A percentile compares a stretch with the other conserved stretches of the same genome.
phyloP scores from a whole-genome alignment of 495 filamentous ascomycete species.

The Aspergillus coremiiformis region DNA sequence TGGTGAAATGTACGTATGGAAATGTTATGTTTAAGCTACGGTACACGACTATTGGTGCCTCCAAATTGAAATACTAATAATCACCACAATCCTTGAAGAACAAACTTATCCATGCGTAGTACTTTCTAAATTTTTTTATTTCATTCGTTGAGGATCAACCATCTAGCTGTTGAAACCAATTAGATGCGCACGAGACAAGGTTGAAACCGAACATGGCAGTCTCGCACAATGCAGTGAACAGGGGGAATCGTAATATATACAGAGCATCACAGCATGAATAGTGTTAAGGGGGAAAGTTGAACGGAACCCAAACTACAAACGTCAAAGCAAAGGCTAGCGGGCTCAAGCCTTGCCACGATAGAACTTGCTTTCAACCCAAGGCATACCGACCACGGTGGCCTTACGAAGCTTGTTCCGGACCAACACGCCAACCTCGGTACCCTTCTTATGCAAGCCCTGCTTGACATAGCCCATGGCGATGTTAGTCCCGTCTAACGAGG shows the following conservation, averaged over 20 bases:
- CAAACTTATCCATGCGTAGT: too few relatives aligned
- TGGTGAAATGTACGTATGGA: too few relatives aligned
- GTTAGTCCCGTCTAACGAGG: constrained; percentile 72
- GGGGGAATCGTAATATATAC: background rate
- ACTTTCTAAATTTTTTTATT: background rate
- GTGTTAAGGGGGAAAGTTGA: too few relatives aligned
- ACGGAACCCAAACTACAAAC: too few relatives aligned
- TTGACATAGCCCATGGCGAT: constrained; percentile 95
- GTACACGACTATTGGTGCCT: too few relatives aligned
- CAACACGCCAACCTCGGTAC: constrained; percentile 72
- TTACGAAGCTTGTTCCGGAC: constrained; percentile 76
- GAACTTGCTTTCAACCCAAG: constrained; percentile 82
- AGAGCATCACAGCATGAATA: background rate
- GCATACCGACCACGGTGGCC: constrained; percentile 85
- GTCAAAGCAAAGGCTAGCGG: background rate
- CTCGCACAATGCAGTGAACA: background rate
- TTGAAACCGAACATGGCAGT: background rate
- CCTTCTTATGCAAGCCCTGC: constrained; percentile 74
- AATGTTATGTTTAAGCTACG: too few relatives aligned
- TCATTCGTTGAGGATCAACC: background rate
- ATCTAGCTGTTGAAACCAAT: background rate
- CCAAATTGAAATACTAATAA: too few relatives aligned
- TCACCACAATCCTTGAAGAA: too few relatives aligned
- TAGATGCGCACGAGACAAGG: too few relatives aligned
- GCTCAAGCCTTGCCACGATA: constrained; percentile 26